Evolutionary conservation across 2,329 filamentous ascomycete genomes (phyloP).

Genomic region (Aspergillus sp.): DNA sequence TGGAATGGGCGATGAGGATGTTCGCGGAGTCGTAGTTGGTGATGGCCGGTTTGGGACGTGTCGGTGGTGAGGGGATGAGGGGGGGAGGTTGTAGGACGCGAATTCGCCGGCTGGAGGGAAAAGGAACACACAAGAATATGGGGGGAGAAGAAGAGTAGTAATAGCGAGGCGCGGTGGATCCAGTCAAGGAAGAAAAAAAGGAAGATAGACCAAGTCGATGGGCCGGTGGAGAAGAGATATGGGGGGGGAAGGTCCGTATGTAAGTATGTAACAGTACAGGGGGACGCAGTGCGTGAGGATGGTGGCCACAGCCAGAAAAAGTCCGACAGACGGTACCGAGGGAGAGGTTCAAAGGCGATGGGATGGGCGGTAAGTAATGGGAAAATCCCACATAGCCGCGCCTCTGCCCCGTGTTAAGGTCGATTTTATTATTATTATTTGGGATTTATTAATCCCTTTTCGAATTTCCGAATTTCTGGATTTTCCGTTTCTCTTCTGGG

Average conservation of each 20-base stretch:
- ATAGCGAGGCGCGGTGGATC: constrained; percentile 19
- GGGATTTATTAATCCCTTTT: constrained; percentile 6
- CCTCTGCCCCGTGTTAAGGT: constrained; percentile 18
- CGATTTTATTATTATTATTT: constrained; percentile 6
- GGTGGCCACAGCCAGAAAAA: constrained; percentile 21
- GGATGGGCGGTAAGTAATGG: constrained; percentile 25
- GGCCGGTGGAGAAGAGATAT: constrained; percentile 22
- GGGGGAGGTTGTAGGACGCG: constrained; percentile 22
- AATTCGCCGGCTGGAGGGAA: constrained; percentile 17
- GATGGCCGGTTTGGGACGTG: constrained; percentile 20
- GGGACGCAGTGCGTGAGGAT: constrained; percentile 10
- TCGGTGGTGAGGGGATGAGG: constrained; percentile 21
- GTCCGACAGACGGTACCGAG: constrained; percentile 23
- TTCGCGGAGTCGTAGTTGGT: constrained; percentile 9
- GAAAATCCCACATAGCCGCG: constrained; percentile 18
- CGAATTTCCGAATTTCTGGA: constrained; percentile 7
- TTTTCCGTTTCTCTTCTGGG: constrained; percentile 13
- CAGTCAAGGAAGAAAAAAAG: constrained; percentile 21
- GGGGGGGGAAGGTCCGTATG: constrained; percentile 19
- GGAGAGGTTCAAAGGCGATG: constrained; percentile 21
- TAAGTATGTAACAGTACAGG: constrained; percentile 25
- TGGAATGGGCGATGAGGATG: constrained; percentile 6
- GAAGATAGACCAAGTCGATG: constrained; percentile 21
- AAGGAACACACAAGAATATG: constrained; percentile 24
- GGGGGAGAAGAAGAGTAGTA: constrained; percentile 22